Evolutionary conservation across 176 grass and related monocot genomes (phyloP), one percentile per base, ranked within the genome.

Genomic region (Metroxylon sagu): DNA sequence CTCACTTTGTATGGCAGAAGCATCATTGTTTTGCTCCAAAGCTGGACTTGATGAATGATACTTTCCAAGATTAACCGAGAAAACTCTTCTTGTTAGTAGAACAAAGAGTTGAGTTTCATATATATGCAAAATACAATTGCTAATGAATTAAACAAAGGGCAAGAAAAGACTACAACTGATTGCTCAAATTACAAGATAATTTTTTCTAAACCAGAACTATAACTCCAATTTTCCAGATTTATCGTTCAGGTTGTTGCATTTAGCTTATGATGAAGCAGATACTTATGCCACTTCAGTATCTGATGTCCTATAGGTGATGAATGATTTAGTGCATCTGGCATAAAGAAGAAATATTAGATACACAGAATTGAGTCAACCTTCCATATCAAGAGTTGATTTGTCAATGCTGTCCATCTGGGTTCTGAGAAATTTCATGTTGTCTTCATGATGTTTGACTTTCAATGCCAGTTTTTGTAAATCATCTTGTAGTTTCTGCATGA

Each of bases 381-480:
- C 55, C 56, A 86, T 59, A 66, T 84, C 79, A 25, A 60, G 6
- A 49, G 74, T 64, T 0, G 25, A 69, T 52, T 71, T 76, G 15
- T 89, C 74, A 0, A 79, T 25, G 6, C 27, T 64, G 52, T 79
- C 57, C 56, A 86, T 76, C 59, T 84, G 48, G 10, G 83, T 76
- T 16, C 82, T 89, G 67, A 95, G 74, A 68, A 84, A 74, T 56
- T 57, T 82, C 25, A 89, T 60, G 71, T 84, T 84, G 30, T 83
- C 64, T 49, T 95, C 85, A 28, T 95, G 79, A 70, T 89, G 80
- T 50, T 81, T 79, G 64, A 84, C 70, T 68, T 84, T 76, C 62
- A 84, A 59, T 5, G 60, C 83, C 35, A 89, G 62, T 68, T 66
- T 86, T 30, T 84, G 56, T 35, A 95, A 25, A 48, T 86, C 80